Conservation (phyloP, 2,329 filamentous ascomycete genomes). For the Xylariaceae sp. region DNA sequence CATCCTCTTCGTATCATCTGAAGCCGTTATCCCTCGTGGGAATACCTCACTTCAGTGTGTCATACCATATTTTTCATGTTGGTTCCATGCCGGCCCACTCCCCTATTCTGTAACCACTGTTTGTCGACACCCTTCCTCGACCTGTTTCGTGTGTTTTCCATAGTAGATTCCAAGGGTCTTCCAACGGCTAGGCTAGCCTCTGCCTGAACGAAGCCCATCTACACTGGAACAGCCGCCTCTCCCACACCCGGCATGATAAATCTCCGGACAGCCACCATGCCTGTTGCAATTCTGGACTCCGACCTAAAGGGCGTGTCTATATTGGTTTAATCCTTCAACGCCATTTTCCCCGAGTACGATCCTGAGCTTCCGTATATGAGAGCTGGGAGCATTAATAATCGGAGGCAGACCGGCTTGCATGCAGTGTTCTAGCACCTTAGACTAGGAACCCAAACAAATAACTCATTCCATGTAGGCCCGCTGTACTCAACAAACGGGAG, state of each 20-base stretch:
- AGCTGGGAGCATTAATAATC: slow-evolving; percentile 29
- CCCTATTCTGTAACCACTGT: slow-evolving; percentile 16
- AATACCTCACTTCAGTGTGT: slow-evolving; percentile 16
- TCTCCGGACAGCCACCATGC: slow-evolving; percentile 27
- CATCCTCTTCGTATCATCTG: slow-evolving; percentile 17
- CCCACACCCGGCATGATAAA: slow-evolving; percentile 19
- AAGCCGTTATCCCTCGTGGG: slow-evolving; percentile 17
- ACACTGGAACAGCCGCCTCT: slow-evolving; percentile 21
- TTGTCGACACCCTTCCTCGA: slow-evolving; percentile 9
- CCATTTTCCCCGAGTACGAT: slow-evolving; percentile 28
- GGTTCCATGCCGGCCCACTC: slow-evolving; percentile 5
- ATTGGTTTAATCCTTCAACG: slow-evolving; percentile 34
- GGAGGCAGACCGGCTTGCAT: slow-evolving; percentile 19
- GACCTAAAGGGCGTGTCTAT: slow-evolving; percentile 31
- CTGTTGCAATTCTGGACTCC: slow-evolving; percentile 29
- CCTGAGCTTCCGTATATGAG: slow-evolving; percentile 24
- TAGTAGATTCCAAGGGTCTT: slow-evolving; percentile 13
- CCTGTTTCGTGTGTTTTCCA: slow-evolving; percentile 9
- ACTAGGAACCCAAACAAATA: slow-evolving; percentile 17
- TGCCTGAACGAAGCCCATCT: slow-evolving; percentile 21
- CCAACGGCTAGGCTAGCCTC: slow-evolving; percentile 13
- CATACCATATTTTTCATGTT: slow-evolving; percentile 11
- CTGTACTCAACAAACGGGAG: slow-evolving; percentile 14
- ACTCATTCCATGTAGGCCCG: slow-evolving; percentile 16
- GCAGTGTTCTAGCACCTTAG: slow-evolving; percentile 20